Percentiles rank a stretch among this genome's conserved stretches.
Conservation (phyloP, 2,329 filamentous ascomycete species). For the Chaetothyriales sp. region DNA sequence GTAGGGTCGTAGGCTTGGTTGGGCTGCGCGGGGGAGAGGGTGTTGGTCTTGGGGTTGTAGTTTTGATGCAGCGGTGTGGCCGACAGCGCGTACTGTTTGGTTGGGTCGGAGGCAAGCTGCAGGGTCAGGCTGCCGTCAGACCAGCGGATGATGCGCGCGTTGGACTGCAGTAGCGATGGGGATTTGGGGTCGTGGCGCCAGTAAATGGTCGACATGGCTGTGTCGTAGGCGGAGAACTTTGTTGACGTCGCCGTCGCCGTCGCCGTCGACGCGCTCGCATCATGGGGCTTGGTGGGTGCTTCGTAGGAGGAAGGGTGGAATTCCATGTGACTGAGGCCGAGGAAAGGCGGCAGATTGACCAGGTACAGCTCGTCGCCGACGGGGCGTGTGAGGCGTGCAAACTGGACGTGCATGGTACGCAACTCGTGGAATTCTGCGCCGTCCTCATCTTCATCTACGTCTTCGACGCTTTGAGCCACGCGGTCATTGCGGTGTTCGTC, state of each 20-base stretch:
- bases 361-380: constrained; percentile 47
- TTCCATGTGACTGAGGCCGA: constrained; percentile 45
- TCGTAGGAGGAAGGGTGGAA: constrained; percentile 48
- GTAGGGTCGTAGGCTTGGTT: constrained; percentile 34
- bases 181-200: constrained; percentile 51
- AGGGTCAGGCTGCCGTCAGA: constrained; percentile 52
- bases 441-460: constrained; percentile 26
- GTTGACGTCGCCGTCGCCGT: constrained; percentile 25
- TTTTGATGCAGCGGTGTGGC: constrained; percentile 38
- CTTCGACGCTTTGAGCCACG: constrained; percentile 30
- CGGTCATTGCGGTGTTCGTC: constrained; percentile 44
- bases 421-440: constrained; percentile 31
- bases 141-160: constrained; percentile 51
- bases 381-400: constrained; percentile 43
- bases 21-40: constrained; percentile 1
- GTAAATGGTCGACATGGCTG: constrained; percentile 48
- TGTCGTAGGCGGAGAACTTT: constrained; percentile 44
- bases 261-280: constrained; percentile 27
- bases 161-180: constrained; percentile 43
- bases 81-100: constrained; percentile 44
- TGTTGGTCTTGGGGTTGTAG: constrained; percentile 32
- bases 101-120: constrained; percentile 47
- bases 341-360: constrained; percentile 47
- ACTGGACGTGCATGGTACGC: constrained; percentile 19
- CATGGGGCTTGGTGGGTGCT: constrained; percentile 40